These are phyloP conservation scores for Komagataella pastoris DNA, from an alignment of 805 yeast genomes.

Conservation along the genomic window DNA sequence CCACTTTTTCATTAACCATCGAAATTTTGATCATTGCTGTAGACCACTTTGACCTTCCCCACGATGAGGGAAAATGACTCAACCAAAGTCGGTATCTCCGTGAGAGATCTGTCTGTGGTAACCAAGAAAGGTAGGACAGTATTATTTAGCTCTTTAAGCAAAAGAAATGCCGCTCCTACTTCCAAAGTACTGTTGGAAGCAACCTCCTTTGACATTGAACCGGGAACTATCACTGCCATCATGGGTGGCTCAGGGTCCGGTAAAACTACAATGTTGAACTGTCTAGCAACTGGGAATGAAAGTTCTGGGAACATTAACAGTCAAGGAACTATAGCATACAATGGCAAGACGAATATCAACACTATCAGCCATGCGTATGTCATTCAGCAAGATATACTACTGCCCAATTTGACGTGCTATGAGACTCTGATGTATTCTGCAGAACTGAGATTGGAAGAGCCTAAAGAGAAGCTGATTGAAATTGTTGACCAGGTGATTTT, in stretches of 20 bases:
- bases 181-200: not conserved
- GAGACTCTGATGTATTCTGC: slow-evolving; percentile 67
- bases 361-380: slow-evolving; percentile 43
- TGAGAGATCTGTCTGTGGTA: not conserved
- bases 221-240: slow-evolving; percentile 61
- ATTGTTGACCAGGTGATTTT: slow-evolving; percentile 48
- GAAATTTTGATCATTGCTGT: not conserved
- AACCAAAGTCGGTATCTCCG: not conserved
- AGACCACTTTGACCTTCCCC: not conserved
- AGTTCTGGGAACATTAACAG: slow-evolving; percentile 16
- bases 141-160: not conserved
- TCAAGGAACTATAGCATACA: slow-evolving; percentile 30
- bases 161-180: not conserved
- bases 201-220: slow-evolving; percentile 42
- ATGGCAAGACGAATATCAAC: slow-evolving; percentile 16
- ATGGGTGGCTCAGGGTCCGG: slow-evolving; percentile 87
- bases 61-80: not conserved
- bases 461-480: slow-evolving; percentile 24
- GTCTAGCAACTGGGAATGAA: slow-evolving; percentile 35
- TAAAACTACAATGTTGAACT: slow-evolving; percentile 67
- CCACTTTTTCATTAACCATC: not conserved
- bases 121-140: not conserved
- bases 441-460: slow-evolving; percentile 44
- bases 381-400: slow-evolving; percentile 61
- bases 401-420: slow-evolving; percentile 58